Conservation (phyloP, 139 green algal genomes). For the Eudorina sp. region DNA sequence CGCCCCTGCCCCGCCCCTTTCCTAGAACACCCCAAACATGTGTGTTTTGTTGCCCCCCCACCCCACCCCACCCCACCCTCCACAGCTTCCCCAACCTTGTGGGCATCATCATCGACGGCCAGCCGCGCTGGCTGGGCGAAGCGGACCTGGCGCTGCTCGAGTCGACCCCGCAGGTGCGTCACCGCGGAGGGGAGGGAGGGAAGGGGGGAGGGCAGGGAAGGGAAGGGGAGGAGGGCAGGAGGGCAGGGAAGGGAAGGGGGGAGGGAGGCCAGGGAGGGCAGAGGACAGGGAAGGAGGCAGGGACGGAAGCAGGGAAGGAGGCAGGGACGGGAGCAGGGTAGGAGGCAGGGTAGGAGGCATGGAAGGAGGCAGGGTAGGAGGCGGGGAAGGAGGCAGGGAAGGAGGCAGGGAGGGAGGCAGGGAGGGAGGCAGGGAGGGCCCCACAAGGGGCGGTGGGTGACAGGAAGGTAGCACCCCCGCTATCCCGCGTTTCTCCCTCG, state of each 20-base stretch:
- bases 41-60: background rate
- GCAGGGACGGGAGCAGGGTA: no score
- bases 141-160: background rate
- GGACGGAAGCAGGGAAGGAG: no score
- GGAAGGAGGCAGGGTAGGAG: no score
- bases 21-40: background rate
- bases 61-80: background rate
- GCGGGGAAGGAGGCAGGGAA: no score
- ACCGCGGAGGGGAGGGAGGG: background rate
- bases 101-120: background rate
- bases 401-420: no score
- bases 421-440: no score
- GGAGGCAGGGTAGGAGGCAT: no score
- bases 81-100: constrained; percentile 34
- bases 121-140: background rate
- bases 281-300: no score
- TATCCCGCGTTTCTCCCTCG: no score
- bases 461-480: no score
- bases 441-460: no score
- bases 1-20: background rate
- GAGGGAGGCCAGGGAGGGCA: background rate
- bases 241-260: background rate
- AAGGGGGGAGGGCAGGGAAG: background rate
- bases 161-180: constrained; percentile 5
- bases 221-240: background rate